phyloP scores from a whole-genome alignment of 1,284 basidiomycete genomes.

The Malassezia japonica region DNA sequence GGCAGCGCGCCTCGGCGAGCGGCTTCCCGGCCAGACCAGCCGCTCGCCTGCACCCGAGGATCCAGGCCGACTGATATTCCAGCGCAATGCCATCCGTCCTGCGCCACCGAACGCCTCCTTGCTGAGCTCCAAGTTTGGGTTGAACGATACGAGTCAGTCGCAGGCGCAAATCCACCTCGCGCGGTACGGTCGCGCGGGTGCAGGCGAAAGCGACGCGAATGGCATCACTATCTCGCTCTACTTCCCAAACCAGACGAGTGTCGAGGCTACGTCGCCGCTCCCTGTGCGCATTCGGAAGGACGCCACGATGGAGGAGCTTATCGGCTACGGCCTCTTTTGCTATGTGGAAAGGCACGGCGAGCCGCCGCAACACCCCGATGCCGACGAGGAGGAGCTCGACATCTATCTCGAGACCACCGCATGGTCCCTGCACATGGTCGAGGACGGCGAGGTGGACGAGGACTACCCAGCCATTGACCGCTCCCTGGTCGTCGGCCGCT shows the following conservation, averaged over 20 bases:
- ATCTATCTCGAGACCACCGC: constrained; percentile 58
- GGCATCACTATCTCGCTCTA: constrained; percentile 64
- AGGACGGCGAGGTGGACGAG: constrained; percentile 96
- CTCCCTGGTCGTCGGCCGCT: constrained; percentile 71
- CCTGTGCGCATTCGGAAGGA: constrained; percentile 62
- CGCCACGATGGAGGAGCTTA: constrained; percentile 85
- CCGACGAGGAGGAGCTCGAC: constrained; percentile 55
- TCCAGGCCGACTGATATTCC: neutral
- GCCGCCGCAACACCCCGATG: constrained; percentile 58
- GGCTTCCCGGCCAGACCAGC: no score
- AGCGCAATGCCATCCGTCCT: neutral
- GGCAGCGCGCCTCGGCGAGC: no score
- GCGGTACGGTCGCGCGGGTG: neutral
- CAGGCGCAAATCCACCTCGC: neutral
- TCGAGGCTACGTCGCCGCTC: neutral
- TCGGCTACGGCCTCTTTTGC: constrained; percentile 79
- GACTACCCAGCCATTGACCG: constrained; percentile 97
- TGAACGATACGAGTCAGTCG: neutral
- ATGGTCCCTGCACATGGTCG: constrained; percentile 90
- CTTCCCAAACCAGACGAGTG: constrained; percentile 57
- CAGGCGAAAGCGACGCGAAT: constrained; percentile 34
- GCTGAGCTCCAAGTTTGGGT: neutral
- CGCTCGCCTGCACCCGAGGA: neutral
- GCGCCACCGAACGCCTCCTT: neutral
- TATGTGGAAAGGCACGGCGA: constrained; percentile 71